phyloP scores from a whole-genome alignment of 495 filamentous ascomycete species.

The Neurospora sp. region DNA sequence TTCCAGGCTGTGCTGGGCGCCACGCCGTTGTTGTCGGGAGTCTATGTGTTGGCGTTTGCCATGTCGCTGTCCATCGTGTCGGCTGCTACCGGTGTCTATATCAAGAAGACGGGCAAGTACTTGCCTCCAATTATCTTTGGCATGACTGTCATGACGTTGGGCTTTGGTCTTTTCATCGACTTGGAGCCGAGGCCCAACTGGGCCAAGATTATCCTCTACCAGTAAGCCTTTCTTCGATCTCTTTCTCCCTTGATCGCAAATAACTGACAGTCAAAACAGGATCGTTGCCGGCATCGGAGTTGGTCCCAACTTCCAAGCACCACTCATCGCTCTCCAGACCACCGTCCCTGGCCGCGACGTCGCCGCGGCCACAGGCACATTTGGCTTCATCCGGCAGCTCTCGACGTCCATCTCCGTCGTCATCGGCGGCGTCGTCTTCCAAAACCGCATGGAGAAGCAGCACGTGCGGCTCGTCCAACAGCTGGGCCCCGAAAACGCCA shows the following conservation, averaged over 20 bases:
- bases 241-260: background rate
- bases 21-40: conserved; percentile 62
- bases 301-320: conserved; percentile 61
- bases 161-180: conserved; percentile 55
- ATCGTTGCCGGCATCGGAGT: conserved; percentile 57
- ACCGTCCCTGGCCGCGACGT: conserved; percentile 58
- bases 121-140: conserved; percentile 46
- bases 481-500: conserved; percentile 34
- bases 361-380: conserved; percentile 66
- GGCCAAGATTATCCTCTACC: conserved; percentile 50
- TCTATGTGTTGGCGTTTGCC: conserved; percentile 69
- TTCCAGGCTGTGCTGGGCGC: conserved; percentile 68
- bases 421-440: conserved; percentile 73
- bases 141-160: conserved; percentile 48
- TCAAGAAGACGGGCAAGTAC: conserved; percentile 61
- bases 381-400: conserved; percentile 64
- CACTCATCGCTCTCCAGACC: conserved; percentile 72
- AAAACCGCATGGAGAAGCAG: conserved; percentile 47
- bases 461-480: conserved; percentile 25
- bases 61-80: conserved; percentile 59
- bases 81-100: conserved; percentile 54
- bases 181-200: conserved; percentile 40
- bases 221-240: conserved; percentile 12
- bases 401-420: conserved; percentile 64
- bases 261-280: background rate